Evolutionary conservation across 257 asterid species (phyloP).

Genomic region (Datura wrightii): DNA sequence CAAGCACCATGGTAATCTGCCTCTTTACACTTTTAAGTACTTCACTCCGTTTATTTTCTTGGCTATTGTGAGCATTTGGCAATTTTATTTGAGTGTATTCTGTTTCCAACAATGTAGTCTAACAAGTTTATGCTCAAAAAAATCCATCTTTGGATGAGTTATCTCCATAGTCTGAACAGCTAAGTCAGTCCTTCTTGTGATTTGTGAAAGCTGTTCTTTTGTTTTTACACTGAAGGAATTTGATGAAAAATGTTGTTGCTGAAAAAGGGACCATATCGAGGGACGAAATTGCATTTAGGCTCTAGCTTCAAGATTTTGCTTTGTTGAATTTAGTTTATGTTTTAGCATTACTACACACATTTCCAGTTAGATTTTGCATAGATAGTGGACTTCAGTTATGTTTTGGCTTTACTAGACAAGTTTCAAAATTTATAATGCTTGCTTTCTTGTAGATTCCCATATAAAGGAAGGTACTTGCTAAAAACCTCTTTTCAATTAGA

Average conservation of each 20-base stretch:
- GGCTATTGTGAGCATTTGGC: neutral
- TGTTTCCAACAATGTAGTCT: neutral
- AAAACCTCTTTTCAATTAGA: neutral
- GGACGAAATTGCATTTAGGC: neutral
- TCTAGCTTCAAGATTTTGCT: slow-evolving; percentile 1
- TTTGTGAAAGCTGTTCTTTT: neutral
- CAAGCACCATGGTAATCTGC: slow-evolving; percentile 56
- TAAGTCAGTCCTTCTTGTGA: neutral
- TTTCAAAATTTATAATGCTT: neutral
- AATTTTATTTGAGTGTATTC: slow-evolving; percentile 4
- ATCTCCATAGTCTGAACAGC: neutral
- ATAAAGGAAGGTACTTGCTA: neutral
- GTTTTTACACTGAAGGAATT: neutral
- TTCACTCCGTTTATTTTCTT: neutral
- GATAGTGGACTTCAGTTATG: too few species aligned
- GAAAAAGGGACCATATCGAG: neutral
- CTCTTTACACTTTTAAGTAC: neutral
- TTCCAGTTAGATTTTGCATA: neutral
- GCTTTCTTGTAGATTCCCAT: neutral
- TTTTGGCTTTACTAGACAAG: neutral
- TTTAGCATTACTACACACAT: neutral
- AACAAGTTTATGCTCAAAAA: slow-evolving; percentile 6
- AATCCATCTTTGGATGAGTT: neutral
- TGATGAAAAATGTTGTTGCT: neutral
- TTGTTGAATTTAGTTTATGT: neutral